A percentile compares a stretch with the other conserved stretches of the same genome.
Evolutionary conservation across 768 basidiomycete species (phyloP).

Genomic region (Rhodotorula sphaerocarpa): DNA sequence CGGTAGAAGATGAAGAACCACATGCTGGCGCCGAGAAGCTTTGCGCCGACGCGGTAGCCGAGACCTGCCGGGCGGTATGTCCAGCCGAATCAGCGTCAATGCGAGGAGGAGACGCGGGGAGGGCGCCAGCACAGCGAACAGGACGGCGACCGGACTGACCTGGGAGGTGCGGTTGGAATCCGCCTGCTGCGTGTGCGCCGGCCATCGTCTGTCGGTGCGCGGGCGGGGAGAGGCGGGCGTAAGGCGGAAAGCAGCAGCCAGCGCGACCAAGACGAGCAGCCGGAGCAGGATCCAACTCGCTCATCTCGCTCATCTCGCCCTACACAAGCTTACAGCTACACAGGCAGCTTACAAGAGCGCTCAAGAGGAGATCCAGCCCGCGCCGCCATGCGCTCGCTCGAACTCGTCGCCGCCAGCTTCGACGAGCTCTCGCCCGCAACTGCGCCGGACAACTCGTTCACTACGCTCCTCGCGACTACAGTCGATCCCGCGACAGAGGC

Average conservation of each 20-base stretch:
- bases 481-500: slow-evolving; percentile 11
- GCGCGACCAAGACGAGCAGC: background rate
- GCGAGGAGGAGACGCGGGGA: background rate
- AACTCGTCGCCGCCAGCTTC: slow-evolving; percentile 15
- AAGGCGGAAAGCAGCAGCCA: background rate
- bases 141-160: background rate
- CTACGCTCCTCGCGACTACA: slow-evolving; percentile 10
- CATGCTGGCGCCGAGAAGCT: slow-evolving; percentile 33
- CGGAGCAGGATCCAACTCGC: background rate
- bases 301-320: background rate
- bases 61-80: slow-evolving; percentile 11
- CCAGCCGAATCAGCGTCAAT: background rate
- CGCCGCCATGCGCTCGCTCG: slow-evolving; percentile 29
- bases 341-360: background rate
- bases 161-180: slow-evolving; percentile 30
- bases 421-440: background rate
- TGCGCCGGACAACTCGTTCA: background rate
- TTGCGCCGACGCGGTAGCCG: slow-evolving; percentile 32
- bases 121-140: background rate
- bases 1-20: slow-evolving; percentile 38
- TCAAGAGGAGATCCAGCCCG: background rate
- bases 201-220: slow-evolving; percentile 12
- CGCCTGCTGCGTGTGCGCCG: slow-evolving; percentile 24
- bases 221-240: background rate
- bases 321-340: background rate